Conservation (phyloP, 1,284 basidiomycete genomes). For the Ceratobasidium sp. region DNA sequence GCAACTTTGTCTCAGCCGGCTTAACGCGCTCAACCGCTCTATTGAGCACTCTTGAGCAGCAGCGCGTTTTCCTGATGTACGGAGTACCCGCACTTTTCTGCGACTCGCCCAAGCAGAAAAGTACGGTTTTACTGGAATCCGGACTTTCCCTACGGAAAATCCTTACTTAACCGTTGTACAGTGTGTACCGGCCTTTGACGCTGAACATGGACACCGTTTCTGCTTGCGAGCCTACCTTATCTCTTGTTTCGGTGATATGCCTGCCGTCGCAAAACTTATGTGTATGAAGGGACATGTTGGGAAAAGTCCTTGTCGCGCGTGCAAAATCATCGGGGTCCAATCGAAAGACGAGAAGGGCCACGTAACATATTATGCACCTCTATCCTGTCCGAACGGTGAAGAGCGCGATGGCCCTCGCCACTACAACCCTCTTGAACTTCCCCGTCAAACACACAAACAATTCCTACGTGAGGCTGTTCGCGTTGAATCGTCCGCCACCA, state of each 20-base stretch:
- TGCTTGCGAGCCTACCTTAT: neutral
- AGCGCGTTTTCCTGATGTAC: too few species aligned
- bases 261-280: slow-evolving; percentile 43
- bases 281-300: slow-evolving; percentile 44
- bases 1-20: too few species aligned
- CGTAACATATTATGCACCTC: slow-evolving; percentile 25
- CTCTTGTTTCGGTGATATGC: slow-evolving; percentile 41
- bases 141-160: too few species aligned
- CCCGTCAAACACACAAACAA: slow-evolving; percentile 9
- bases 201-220: neutral
- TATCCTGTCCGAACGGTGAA: neutral
- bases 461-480: neutral
- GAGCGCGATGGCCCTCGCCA: neutral
- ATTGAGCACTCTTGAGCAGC: too few species aligned
- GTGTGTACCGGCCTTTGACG: too few species aligned
- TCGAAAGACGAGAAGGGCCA: neutral
- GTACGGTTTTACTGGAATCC: too few species aligned
- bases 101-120: too few species aligned
- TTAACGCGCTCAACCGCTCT: too few species aligned
- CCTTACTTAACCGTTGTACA: too few species aligned
- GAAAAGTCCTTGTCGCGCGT: slow-evolving; percentile 40
- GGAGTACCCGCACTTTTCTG: too few species aligned
- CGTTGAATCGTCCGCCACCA: neutral
- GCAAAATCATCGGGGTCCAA: slow-evolving; percentile 37
- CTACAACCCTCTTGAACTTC: slow-evolving; percentile 21